These are phyloP conservation scores for Priceomyces castillae DNA, from an alignment of 805 yeast species.

Conservation along the genomic window DNA sequence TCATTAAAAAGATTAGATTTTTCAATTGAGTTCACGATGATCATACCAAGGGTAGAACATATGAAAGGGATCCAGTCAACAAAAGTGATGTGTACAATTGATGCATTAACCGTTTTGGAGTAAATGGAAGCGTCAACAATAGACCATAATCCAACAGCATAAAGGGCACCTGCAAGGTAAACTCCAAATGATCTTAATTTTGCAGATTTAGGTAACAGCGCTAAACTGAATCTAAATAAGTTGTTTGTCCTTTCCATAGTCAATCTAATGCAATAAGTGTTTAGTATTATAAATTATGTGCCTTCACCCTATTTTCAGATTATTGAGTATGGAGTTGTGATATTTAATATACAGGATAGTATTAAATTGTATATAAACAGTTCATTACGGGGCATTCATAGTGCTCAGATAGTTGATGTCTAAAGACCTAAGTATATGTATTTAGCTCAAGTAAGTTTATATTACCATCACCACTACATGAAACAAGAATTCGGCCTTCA, in stretches of 20 bases:
- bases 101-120: slow-evolving; percentile 80
- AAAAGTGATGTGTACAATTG: slow-evolving; percentile 81
- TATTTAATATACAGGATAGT: background rate
- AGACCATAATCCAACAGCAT: slow-evolving; percentile 86
- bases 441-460: slow-evolving; percentile 22
- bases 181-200: slow-evolving; percentile 72
- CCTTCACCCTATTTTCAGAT: background rate
- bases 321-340: background rate
- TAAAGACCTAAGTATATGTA: too few relatives aligned
- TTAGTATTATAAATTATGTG: slow-evolving; percentile 15
- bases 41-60: slow-evolving; percentile 86
- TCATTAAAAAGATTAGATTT: slow-evolving; percentile 55
- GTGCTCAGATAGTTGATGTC: too few relatives aligned
- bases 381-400: too few relatives aligned
- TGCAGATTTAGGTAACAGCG: slow-evolving; percentile 62
- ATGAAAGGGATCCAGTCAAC: slow-evolving; percentile 95
- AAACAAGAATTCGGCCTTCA: slow-evolving; percentile 35
- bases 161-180: slow-evolving; percentile 71
- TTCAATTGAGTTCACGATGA: slow-evolving; percentile 72
- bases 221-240: slow-evolving; percentile 59
- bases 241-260: slow-evolving; percentile 45
- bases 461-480: slow-evolving; percentile 24
- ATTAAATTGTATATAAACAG: background rate
- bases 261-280: slow-evolving; percentile 19
- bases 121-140: slow-evolving; percentile 86